phyloP scores from a whole-genome alignment of 2,329 filamentous ascomycete genomes.

The Camillea tinctor region DNA sequence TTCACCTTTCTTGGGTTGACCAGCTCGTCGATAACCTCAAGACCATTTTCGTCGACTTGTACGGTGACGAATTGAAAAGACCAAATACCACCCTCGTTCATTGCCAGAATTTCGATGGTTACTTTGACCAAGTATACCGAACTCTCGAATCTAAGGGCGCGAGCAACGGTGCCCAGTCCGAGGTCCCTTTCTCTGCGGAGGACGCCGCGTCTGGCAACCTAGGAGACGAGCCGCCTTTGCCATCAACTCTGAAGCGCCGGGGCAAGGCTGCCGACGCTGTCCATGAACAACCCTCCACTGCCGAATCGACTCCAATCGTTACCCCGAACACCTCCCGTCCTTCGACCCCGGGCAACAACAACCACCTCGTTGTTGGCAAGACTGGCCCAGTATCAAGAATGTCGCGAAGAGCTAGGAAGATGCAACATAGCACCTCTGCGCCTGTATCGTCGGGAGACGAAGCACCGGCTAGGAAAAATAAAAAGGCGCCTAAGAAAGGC shows the following conservation, averaged over 20 bases:
- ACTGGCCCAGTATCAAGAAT: slow-evolving; percentile 71
- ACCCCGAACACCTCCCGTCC: slow-evolving; percentile 79
- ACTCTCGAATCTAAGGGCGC: slow-evolving; percentile 66
- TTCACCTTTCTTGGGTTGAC: slow-evolving; percentile 96
- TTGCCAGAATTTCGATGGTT: slow-evolving; percentile 80
- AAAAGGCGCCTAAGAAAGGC: slow-evolving; percentile 73
- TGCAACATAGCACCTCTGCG: slow-evolving; percentile 63
- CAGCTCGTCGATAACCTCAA: slow-evolving; percentile 93
- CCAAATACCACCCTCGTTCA: slow-evolving; percentile 75
- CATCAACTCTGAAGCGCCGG: slow-evolving; percentile 42
- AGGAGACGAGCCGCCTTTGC: slow-evolving; percentile 39
- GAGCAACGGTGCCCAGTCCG: slow-evolving; percentile 24
- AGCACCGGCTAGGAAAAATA: slow-evolving; percentile 56
- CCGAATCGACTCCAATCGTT: slow-evolving; percentile 66
- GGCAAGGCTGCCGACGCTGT: slow-evolving; percentile 36
- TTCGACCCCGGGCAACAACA: slow-evolving; percentile 63
- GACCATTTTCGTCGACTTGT: slow-evolving; percentile 86
- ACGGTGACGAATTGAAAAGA: slow-evolving; percentile 82
- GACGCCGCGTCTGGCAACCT: slow-evolving; percentile 35
- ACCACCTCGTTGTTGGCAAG: slow-evolving; percentile 71
- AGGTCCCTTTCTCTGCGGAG: slow-evolving; percentile 31
- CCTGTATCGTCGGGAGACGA: slow-evolving; percentile 84
- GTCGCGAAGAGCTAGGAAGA: slow-evolving; percentile 75
- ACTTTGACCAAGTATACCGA: slow-evolving; percentile 89
- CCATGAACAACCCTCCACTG: slow-evolving; percentile 46